Percentiles rank a stretch among this genome's conserved stretches.
These are phyloP conservation scores for Cystobasidium sp. DNA, from an alignment of 1,284 basidiomycete genomes.

Conservation along the genomic window DNA sequence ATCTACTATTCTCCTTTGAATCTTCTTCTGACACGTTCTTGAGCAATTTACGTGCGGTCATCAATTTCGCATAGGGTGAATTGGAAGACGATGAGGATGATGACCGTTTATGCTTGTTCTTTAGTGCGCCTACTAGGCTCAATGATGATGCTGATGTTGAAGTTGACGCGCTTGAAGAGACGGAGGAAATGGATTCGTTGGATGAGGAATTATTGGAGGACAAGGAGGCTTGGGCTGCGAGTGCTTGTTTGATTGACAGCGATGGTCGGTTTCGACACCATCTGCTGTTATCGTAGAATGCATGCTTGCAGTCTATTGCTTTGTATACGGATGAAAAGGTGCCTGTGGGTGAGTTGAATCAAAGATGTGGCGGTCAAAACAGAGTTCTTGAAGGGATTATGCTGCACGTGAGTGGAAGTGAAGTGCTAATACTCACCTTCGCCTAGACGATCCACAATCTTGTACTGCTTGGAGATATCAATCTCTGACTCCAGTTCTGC, in stretches of 20 bases:
- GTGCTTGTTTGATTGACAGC: constrained; percentile 1
- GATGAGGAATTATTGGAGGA: constrained; percentile 4
- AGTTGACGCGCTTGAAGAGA: background rate
- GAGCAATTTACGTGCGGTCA: constrained; percentile 29
- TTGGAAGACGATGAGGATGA: constrained; percentile 1
- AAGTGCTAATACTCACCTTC: constrained; percentile 68
- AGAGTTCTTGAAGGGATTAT: background rate
- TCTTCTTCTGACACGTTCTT: constrained; percentile 31
- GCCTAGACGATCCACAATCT: constrained; percentile 85
- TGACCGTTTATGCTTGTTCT: constrained; percentile 21
- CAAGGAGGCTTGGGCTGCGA: too few species aligned
- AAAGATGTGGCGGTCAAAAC: background rate
- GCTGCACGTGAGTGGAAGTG: background rate
- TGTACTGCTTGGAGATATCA: constrained; percentile 73
- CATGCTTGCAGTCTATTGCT: constrained; percentile 78
- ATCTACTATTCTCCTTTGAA: constrained; percentile 17
- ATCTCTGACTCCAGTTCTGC: constrained; percentile 62
- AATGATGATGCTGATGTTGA: constrained; percentile 6
- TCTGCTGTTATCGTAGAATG: constrained; percentile 75
- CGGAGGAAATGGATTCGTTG: constrained; percentile 2
- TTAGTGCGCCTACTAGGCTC: background rate
- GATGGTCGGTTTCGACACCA: constrained; percentile 64
- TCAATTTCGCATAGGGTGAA: constrained; percentile 12
- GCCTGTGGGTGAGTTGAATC: constrained; percentile 60
- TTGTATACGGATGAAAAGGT: constrained; percentile 99